These are phyloP conservation scores for Colletotrichum gloeosporioides DNA, from an alignment of 2,329 filamentous ascomycete species.

Conservation along the genomic window DNA sequence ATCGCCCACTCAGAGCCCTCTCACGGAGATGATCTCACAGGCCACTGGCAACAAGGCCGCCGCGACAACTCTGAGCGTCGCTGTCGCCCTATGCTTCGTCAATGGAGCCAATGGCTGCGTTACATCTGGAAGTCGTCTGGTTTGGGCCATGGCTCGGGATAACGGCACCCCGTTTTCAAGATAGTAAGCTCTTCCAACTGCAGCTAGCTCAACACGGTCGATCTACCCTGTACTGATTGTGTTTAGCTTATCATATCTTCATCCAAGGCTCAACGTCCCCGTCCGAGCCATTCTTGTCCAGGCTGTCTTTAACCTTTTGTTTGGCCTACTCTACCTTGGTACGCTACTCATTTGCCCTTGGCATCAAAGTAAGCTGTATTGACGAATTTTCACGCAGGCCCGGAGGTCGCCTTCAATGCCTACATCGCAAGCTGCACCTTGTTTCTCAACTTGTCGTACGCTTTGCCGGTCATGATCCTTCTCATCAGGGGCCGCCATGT, in stretches of 20 bases:
- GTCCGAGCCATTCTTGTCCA: slow-evolving; percentile 43
- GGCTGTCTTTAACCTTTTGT: slow-evolving; percentile 48
- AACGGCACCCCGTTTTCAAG: slow-evolving; percentile 25
- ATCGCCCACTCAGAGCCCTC: slow-evolving; percentile 46
- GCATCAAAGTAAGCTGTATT: background rate
- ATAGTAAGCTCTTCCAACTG: background rate
- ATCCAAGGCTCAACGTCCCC: slow-evolving; percentile 44
- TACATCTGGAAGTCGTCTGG: slow-evolving; percentile 38
- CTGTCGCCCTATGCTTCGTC: slow-evolving; percentile 30
- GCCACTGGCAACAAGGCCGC: slow-evolving; percentile 29
- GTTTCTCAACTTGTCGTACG: slow-evolving; percentile 51
- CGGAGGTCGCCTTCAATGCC: slow-evolving; percentile 51
- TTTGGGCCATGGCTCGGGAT: slow-evolving; percentile 45
- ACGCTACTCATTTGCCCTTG: too few relatives aligned
- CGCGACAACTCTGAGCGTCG: slow-evolving; percentile 31
- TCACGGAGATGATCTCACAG: slow-evolving; percentile 44
- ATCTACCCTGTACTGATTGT: background rate
- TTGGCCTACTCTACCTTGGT: slow-evolving; percentile 51
- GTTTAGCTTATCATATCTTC: slow-evolving; percentile 30
- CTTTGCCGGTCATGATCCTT: slow-evolving; percentile 43
- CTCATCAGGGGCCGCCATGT: slow-evolving; percentile 39
- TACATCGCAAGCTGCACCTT: slow-evolving; percentile 51
- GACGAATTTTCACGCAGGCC: slow-evolving; percentile 18
- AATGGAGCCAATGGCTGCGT: slow-evolving; percentile 36
- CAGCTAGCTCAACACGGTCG: background rate